These are phyloP conservation scores for Xylariaceae sp. DNA, from an alignment of 2,329 filamentous ascomycete species.

Conservation along the genomic window DNA sequence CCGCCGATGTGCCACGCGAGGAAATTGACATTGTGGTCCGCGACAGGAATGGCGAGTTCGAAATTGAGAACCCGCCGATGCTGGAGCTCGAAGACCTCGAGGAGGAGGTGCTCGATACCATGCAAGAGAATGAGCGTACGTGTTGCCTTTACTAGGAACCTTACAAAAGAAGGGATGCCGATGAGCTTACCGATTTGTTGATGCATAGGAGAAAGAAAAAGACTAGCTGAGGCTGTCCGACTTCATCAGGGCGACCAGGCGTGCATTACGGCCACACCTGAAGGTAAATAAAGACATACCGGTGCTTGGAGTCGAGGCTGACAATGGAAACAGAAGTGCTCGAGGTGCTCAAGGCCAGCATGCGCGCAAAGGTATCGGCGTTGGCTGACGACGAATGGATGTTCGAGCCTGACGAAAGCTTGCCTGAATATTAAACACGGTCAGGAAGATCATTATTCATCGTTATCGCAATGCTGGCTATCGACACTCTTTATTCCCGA, in stretches of 20 bases:
- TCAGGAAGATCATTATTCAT: slow-evolving; percentile 1
- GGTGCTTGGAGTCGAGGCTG: slow-evolving; percentile 2
- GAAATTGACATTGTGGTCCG: slow-evolving; percentile 54
- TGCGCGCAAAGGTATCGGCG: slow-evolving; percentile 66
- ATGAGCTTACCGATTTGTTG: slow-evolving; percentile 17
- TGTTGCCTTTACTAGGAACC: neutral
- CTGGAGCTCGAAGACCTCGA: slow-evolving; percentile 50
- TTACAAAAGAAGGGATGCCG: neutral
- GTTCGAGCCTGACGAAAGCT: slow-evolving; percentile 66
- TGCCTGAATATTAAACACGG: slow-evolving; percentile 11
- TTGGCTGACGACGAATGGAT: slow-evolving; percentile 86
- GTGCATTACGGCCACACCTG: slow-evolving; percentile 55
- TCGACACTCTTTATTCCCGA: slow-evolving; percentile 11
- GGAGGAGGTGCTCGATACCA: slow-evolving; percentile 53
- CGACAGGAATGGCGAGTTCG: slow-evolving; percentile 57
- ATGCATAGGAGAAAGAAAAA: slow-evolving; percentile 51
- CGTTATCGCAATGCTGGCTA: slow-evolving; percentile 11
- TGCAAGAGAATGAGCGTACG: slow-evolving; percentile 52
- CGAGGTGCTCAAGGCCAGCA: slow-evolving; percentile 62
- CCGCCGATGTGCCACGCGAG: slow-evolving; percentile 38
- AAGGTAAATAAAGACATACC: slow-evolving; percentile 44
- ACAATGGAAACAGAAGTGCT: slow-evolving; percentile 51
- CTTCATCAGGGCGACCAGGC: slow-evolving; percentile 54
- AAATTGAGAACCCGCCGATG: slow-evolving; percentile 53
- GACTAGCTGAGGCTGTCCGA: slow-evolving; percentile 55